Percentiles rank a stretch among this genome's conserved stretches.
Conservation (phyloP, 345 rosid genomes). For the Euphorbia lathyris region DNA sequence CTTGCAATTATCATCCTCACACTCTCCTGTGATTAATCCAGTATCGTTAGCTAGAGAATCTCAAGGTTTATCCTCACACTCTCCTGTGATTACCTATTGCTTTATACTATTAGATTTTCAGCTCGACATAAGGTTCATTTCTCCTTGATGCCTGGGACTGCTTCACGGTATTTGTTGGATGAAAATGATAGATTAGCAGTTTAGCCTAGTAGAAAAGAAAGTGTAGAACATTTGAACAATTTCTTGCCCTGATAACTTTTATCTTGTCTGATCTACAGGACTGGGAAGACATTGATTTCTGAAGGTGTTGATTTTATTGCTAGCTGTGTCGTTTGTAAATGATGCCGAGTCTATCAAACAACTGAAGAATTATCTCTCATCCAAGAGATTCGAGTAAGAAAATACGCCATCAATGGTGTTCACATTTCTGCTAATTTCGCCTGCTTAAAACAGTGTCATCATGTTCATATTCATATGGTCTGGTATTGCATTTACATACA, state of each 20-base stretch:
- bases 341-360: slow-evolving; percentile 48
- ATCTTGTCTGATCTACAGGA: slow-evolving; percentile 35
- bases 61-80: too few species aligned
- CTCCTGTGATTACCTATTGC: background rate
- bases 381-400: slow-evolving; percentile 53
- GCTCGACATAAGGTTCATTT: background rate
- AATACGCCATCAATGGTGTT: background rate
- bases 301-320: slow-evolving; percentile 64
- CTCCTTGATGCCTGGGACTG: background rate
- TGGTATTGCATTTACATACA: too few species aligned
- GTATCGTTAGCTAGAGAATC: background rate
- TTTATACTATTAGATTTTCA: background rate
- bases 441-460: background rate
- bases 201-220: background rate
- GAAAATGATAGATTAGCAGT: slow-evolving; percentile 3
- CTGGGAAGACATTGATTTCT: slow-evolving; percentile 61
- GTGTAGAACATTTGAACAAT: background rate
- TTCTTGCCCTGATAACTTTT: background rate
- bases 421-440: background rate
- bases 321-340: slow-evolving; percentile 68
- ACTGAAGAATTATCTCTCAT: slow-evolving; percentile 48
- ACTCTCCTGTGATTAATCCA: background rate
- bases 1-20: background rate
- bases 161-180: background rate
- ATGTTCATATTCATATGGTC: background rate